Evolutionary conservation across 148 eudicot genomes (phyloP).

Genomic region (Chenopodium berlandieri): DNA sequence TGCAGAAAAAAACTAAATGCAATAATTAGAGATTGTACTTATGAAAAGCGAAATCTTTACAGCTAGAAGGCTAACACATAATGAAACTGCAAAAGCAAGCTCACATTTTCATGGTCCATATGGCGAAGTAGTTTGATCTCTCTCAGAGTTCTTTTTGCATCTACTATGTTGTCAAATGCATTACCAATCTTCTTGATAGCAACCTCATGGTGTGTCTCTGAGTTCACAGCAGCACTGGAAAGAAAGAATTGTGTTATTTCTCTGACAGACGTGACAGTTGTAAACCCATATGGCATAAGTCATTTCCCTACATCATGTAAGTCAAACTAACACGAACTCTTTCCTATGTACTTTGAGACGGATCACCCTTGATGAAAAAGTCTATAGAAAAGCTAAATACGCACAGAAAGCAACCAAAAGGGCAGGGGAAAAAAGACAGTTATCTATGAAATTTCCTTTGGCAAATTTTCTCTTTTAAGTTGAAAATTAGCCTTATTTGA

Average conservation of each 20-base stretch:
- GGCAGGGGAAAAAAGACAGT: not conserved
- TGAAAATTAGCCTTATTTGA: not conserved
- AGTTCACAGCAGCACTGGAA: conserved; percentile 73
- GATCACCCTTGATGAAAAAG: not conserved
- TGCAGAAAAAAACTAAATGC: not conserved
- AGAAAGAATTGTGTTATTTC: conserved; percentile 9
- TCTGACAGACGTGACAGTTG: not conserved
- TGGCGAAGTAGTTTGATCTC: conserved; percentile 79
- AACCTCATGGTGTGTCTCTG: conserved; percentile 63
- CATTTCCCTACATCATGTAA: not conserved
- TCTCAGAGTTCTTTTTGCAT: conserved; percentile 78
- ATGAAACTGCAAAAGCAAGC: conserved; percentile 4
- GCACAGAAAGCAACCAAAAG: not conserved
- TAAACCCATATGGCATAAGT: not conserved
- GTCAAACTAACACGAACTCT: not conserved
- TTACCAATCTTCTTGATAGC: conserved; percentile 92
- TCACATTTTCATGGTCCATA: conserved; percentile 75
- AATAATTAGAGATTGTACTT: not conserved
- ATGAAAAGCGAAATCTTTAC: not conserved
- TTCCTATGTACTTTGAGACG: not conserved
- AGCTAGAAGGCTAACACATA: not conserved
- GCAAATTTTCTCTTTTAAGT: not conserved
- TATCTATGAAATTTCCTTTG: not conserved
- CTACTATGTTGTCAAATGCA: conserved; percentile 74
- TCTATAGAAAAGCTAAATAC: not conserved